Evolutionary conservation across 768 basidiomycete species (phyloP), one percentile per base, ranked within the genome.

Genomic region (Candolleomyces eurysporus): DNA sequence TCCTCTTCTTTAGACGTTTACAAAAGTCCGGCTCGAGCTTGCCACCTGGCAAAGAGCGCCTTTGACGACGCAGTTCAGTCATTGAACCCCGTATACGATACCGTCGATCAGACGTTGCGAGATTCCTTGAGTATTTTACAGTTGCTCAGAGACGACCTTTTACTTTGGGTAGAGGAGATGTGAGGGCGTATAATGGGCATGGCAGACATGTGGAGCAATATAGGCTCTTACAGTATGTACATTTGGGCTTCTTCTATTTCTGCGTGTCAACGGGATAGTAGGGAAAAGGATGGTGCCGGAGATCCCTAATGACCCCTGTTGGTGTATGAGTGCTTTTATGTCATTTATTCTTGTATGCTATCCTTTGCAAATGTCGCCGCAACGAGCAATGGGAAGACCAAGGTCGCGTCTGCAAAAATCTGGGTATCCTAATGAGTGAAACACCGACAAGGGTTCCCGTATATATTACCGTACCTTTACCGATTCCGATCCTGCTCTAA

Each of bases 401-500:
- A 78, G 0, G 96, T 99, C 7, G 96, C 96, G 67, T 98, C 96
- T n/a, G 96, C 95, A 67, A 87, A 96, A 6, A 96, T 91, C 84
- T 85, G 58, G 4, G 26, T 32, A 32, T 11, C 21, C 32, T 32
- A 39, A 22, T 58, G 36, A 50, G 50, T 62, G 14, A 43, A 2
- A n/a, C n/a, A 57, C 43, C 54, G 82, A 83, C 36, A 49, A 21
- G 22, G 50, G 45, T 51, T 26, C 30, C 45, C 61, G 50, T 22
- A n/a, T 40, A 31, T 14, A 10, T 48, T 17, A 10, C 31, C 57
- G 17, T 65, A 91, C 94, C 82, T 96, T 94, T 6, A 94, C 87
- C 8, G 91, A 81, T 71, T 93, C 89, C 5, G 92, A 81, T 9
- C 88, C 88, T 13, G 90, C 89, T 40, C 94, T 85, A 64, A 98